Base-by-base conservation (phyloP, 2,329 filamentous ascomycete species). In the Ceratocystis cubensis region DNA sequence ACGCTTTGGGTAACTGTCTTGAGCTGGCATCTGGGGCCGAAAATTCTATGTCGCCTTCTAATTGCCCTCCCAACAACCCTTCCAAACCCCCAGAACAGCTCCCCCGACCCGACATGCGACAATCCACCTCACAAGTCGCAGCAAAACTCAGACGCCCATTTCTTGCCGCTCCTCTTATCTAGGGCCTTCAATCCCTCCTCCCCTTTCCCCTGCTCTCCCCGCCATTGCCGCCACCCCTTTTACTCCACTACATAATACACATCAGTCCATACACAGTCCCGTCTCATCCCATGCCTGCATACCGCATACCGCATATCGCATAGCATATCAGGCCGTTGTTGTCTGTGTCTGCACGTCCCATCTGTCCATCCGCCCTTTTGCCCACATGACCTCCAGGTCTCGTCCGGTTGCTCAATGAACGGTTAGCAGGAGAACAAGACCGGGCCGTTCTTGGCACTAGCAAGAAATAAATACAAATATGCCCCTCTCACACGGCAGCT, bases 261-360 rank as follows among this genome's bases (percentile, higher is more conserved):
- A 37, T 59, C 56, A 59, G 56, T 59, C 28, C 56, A 59, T 37
- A 59, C 56, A 37, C 56, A 37, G 56, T n/a, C 56, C 17, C 56
- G n/a, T 59, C 56, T 59, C 56, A 59, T 30, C 56, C 33, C 56
- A 59, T 59, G 28, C 28, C 56, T 59, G 56, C 56, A 59, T 59
- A 37, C n/a, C 48, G 56, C 56, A 59, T 59, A 37, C n/a, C 48
- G 48, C 48, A n/a, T 41, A 41, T 15, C 37, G 37, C 37, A 41
- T 41, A 41, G 10, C 13, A 15, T 1, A 41, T 41, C 37, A 41
- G 37, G 10, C 37, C 37, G 13, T 28, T 15, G 25, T 25, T 15
- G 7, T 22, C 20, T 53, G 22, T 28, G n/a, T 37, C 30, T 37
- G 56, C 28, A 30, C 56, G 56, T n/a, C 56, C 56, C 28, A 37